Evolutionary conservation across 768 basidiomycete species (phyloP), one percentile per base, ranked within the genome.

Genomic region (Boletellus emodensis): DNA sequence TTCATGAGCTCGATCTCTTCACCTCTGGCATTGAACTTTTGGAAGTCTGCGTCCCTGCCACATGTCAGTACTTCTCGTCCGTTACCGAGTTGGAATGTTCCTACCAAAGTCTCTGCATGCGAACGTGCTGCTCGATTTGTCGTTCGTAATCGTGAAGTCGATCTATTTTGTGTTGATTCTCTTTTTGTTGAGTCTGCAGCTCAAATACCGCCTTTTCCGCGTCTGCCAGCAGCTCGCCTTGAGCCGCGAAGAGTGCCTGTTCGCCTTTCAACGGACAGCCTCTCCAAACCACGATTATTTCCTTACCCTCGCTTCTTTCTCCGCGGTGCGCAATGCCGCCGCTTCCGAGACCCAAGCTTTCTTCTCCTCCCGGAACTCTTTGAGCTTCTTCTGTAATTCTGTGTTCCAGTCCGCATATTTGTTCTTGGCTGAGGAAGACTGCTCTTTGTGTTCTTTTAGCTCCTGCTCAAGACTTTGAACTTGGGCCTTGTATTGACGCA

Each of bases 331-430:
- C 49, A 94, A 74, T 10, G 72, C 69, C 6, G 82, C 81, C 14
- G 85, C 82, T 60, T 93, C 90, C 0, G 71, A 71, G 36, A 81
- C 74, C 88, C 90, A 93, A 4, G 73, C 71, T 62, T 82, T 84
- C 67, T 90, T 90, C 63, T 94, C 87, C 44, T 90, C 87, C 42
- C 90, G 76, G 43, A 90, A 74, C 43, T 82, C 82, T 48, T 77
- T 80, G 49, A 92, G 71, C 63, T 87, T 88, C 51, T 84, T 82
- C 61, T 88, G 84, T n/a, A 94, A 68, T 52, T 90, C 83, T 4
- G 73, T 77, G 56, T 90, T 90, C 87, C 90, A 94, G 50, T 91
- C 88, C 3, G 81, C 79, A 61, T 89, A 90, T 58, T 87, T 86
- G 53, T 82, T 79, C 62, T 90, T 90, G 3, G 84, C 81, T 13